These are phyloP conservation scores for Mucor irregularis DNA, from an alignment of 371 early-diverging fungal species.

Conservation along the genomic window DNA sequence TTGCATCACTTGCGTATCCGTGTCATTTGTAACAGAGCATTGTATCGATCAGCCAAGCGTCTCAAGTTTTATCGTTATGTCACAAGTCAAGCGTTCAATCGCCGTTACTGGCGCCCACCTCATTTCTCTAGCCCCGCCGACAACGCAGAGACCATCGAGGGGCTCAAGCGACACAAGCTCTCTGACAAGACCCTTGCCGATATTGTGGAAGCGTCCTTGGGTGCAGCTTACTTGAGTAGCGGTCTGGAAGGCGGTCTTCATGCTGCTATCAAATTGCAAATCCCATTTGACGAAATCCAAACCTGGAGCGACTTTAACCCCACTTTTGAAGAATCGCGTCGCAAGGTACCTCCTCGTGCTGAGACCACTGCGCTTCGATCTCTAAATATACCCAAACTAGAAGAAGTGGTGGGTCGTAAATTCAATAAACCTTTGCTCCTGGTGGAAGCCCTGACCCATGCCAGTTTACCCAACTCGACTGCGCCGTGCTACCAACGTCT, in stretches of 20 bases:
- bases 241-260: slow-evolving; percentile 67
- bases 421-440: slow-evolving; percentile 69
- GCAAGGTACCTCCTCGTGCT: slow-evolving; percentile 31
- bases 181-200: slow-evolving; percentile 90
- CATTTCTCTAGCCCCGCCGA: slow-evolving; percentile 43
- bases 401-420: slow-evolving; percentile 63
- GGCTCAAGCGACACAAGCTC: slow-evolving; percentile 42
- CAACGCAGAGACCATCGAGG: slow-evolving; percentile 33
- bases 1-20: slow-evolving; percentile 70
- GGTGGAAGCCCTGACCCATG: slow-evolving; percentile 88
- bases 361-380: slow-evolving; percentile 26
- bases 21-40: slow-evolving; percentile 76
- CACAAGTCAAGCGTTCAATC: slow-evolving; percentile 63
- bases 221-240: slow-evolving; percentile 70
- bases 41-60: slow-evolving; percentile 60
- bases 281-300: slow-evolving; percentile 60
- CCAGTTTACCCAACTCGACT: slow-evolving; percentile 61
- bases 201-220: slow-evolving; percentile 86
- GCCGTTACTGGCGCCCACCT: slow-evolving; percentile 65
- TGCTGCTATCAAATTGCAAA: slow-evolving; percentile 54
- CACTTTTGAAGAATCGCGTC: slow-evolving; percentile 28
- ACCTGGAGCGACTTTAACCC: slow-evolving; percentile 54
- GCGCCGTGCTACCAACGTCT: slow-evolving; percentile 86
- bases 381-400: slow-evolving; percentile 37
- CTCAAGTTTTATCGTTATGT: slow-evolving; percentile 63